These are phyloP conservation scores for Vitis hybrid DNA, from an alignment of 177 flowering plant species.

Conservation along the genomic window DNA sequence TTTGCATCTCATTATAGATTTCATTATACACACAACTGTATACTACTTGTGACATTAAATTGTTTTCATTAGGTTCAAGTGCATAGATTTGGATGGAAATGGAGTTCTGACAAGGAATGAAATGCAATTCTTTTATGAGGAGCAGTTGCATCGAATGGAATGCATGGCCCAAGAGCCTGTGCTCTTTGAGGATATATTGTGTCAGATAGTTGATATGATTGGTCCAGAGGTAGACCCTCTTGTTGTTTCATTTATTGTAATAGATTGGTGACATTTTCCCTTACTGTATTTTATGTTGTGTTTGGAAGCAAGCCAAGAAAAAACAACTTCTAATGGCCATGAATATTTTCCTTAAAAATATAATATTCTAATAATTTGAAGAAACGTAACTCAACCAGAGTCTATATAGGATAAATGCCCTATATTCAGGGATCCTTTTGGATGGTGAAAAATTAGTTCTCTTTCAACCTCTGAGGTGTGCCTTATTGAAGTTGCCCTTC, in stretches of 20 bases:
- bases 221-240: conserved; percentile 69
- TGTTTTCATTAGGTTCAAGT: conserved; percentile 75
- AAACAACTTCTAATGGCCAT: no score
- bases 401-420: no score
- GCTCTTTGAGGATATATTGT: conserved; percentile 89
- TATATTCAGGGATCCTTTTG: no score
- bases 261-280: not conserved
- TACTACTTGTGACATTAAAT: conserved; percentile 4
- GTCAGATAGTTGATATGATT: conserved; percentile 98
- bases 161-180: conserved; percentile 98
- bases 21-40: not conserved
- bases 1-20: not conserved
- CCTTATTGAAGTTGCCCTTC: no score
- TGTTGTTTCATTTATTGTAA: not conserved
- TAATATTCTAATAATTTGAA: no score
- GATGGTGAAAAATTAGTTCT: no score
- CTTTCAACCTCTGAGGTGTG: no score
- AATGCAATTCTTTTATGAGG: conserved; percentile 96
- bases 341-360: no score
- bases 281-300: not conserved
- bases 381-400: no score
- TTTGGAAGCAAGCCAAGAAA: no score
- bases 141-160: conserved; percentile 98
- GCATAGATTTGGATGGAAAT: conserved; percentile 96
- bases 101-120: conserved; percentile 84